A percentile compares a stretch with the other conserved stretches of the same genome.
phyloP scores from a whole-genome alignment of 1,284 basidiomycete genomes.

The Xanthoconium separans region DNA sequence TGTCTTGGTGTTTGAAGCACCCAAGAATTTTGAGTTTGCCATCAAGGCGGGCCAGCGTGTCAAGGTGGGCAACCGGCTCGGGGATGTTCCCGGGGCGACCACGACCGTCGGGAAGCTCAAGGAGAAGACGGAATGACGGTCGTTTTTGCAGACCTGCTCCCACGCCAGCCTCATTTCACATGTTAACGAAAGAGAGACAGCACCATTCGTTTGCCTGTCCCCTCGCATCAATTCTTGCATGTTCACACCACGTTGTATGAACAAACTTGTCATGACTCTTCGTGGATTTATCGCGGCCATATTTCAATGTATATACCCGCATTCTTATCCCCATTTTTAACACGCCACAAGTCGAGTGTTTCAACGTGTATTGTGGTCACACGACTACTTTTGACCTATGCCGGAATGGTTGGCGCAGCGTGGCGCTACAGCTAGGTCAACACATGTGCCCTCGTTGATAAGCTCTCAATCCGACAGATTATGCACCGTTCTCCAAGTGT shows the following conservation, averaged over 20 bases:
- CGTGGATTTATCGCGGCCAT: constrained; percentile 11
- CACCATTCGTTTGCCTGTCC: background rate
- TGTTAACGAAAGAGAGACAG: background rate
- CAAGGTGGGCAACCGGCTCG: constrained; percentile 80
- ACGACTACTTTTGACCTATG: background rate
- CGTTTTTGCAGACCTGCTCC: too few species aligned
- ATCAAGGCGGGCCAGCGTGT: constrained; percentile 86
- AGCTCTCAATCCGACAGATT: too few species aligned
- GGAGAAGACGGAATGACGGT: constrained; percentile 22
- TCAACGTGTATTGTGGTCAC: background rate
- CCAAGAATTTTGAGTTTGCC: constrained; percentile 77
- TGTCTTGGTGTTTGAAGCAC: constrained; percentile 96
- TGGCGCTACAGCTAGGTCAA: too few species aligned
- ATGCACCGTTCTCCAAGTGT: too few species aligned
- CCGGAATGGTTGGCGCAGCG: too few species aligned
- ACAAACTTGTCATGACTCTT: background rate
- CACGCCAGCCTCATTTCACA: background rate
- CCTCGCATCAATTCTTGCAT: background rate
- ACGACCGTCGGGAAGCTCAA: constrained; percentile 22
- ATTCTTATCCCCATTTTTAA: background rate
- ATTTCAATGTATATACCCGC: constrained; percentile 17
- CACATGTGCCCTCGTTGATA: too few species aligned
- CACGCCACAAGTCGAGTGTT: background rate
- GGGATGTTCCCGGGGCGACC: constrained; percentile 43
- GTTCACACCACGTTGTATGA: constrained; percentile 1